Evolutionary conservation across 306 rosid genomes (phyloP), one percentile per base, ranked within the genome.

Genomic region (Dalbergia oliveri): DNA sequence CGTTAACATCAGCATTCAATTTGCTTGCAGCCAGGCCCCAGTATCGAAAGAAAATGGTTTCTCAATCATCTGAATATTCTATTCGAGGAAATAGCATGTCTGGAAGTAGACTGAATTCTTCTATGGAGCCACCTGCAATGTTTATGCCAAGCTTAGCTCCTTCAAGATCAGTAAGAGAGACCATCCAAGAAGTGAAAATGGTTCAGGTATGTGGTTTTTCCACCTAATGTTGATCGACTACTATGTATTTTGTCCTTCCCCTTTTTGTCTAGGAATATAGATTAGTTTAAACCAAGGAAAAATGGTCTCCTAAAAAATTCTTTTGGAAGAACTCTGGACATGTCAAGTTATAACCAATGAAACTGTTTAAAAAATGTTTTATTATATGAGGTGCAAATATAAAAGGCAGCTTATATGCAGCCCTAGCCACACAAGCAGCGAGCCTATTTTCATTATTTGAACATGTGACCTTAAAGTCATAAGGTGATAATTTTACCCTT

Each of bases 21-120:
- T 89, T 90, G 77, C 67, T 18, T 73, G 88, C 93, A 87, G 93
- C 97, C 98, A 93, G 98, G 98, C 98, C 94, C 84, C 90, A 84
- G 33, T 93, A 93, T 85, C 84, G 94, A 63, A 93, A 89, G 85
- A 88, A 76, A 80, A 45, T 31, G 79, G 77, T 43, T 47, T 53
- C 93, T 49, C 88, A 88, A 61, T 68, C 89, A 50, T 84, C 92
- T 0, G 97, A 88, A 61, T 69, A 83, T 47, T 90, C 98, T 45
- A 58, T 44, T 50, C 54, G 88, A 76, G 92, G 85, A 64, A 83
- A 53, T 77, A 87, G 58, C 14, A 82, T 56, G 10, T 44, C 72
- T 19, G 88, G 76, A 75, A 73, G 81, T 80, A 88, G 41, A 72
- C 10, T 70, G 19, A 72, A 70, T 72, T 60, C 90, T 77, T 33